Percentiles rank a stretch among this genome's conserved stretches.
phyloP scores from a whole-genome alignment of 2,329 filamentous ascomycete species.

The Xylariaceae sp. region DNA sequence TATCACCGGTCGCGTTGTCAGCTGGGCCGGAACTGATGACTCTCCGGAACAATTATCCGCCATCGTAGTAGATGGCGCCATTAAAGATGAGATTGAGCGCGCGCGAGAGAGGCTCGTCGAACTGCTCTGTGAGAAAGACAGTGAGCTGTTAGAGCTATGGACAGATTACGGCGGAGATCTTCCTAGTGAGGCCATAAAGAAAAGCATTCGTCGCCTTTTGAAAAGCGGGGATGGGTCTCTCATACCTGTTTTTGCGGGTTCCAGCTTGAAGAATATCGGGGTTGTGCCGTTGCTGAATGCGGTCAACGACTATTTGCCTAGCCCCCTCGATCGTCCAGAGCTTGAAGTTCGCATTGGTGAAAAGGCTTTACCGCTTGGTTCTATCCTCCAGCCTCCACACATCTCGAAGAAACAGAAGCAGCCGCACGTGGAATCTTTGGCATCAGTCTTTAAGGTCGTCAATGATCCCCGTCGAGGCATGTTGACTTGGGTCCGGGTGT shows the following conservation, averaged over 20 bases:
- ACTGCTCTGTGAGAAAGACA: slow-evolving; percentile 85
- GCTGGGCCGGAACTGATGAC: slow-evolving; percentile 63
- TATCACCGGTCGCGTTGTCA: slow-evolving; percentile 74
- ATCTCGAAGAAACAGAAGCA: slow-evolving; percentile 45
- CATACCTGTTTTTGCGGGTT: slow-evolving; percentile 87
- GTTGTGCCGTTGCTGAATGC: slow-evolving; percentile 91
- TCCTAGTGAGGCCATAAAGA: slow-evolving; percentile 67
- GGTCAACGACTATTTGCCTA: slow-evolving; percentile 85
- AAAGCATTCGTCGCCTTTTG: slow-evolving; percentile 76
- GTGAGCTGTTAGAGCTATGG: slow-evolving; percentile 82
- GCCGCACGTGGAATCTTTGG: slow-evolving; percentile 51
- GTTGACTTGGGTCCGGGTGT: slow-evolving; percentile 90
- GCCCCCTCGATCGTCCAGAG: slow-evolving; percentile 79
- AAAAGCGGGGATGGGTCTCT: slow-evolving; percentile 71
- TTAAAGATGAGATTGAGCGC: slow-evolving; percentile 70
- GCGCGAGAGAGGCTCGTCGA: slow-evolving; percentile 83
- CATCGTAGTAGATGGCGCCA: slow-evolving; percentile 56
- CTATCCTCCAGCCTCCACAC: slow-evolving; percentile 46
- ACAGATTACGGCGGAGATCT: slow-evolving; percentile 80
- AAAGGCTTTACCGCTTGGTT: slow-evolving; percentile 53
- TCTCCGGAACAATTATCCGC: slow-evolving; percentile 51
- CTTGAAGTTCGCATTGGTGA: slow-evolving; percentile 73
- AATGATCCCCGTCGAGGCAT: slow-evolving; percentile 85
- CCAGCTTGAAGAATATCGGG: slow-evolving; percentile 92
- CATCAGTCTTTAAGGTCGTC: slow-evolving; percentile 92